Conservation (phyloP, 805 yeast species). For the Saturnispora quitensis region DNA sequence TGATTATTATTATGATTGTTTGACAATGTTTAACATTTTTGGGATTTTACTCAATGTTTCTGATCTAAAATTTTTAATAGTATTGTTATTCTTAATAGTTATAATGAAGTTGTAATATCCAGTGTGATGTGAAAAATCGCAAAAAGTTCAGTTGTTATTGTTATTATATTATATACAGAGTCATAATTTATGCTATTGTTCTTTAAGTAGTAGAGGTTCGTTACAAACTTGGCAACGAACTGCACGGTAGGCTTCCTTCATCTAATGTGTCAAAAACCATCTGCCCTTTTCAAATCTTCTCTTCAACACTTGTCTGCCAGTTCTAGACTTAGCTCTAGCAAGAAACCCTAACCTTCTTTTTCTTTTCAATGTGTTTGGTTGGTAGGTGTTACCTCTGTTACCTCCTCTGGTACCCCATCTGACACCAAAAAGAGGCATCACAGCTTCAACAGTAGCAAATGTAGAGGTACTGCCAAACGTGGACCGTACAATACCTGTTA, state of each 20-base stretch:
- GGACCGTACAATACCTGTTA: neutral
- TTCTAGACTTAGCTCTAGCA: conserved; percentile 64
- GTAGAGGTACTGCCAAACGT: neutral
- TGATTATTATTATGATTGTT: too few relatives aligned
- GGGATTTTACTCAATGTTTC: too few relatives aligned
- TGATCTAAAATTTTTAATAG: too few relatives aligned
- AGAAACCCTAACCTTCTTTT: conserved; percentile 87
- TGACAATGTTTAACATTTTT: too few relatives aligned
- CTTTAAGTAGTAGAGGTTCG: neutral
- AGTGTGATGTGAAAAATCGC: too few relatives aligned
- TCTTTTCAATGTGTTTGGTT: conserved; percentile 84
- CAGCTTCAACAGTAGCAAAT: neutral
- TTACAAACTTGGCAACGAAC: neutral
- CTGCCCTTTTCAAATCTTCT: conserved; percentile 84
- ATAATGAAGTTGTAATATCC: too few relatives aligned
- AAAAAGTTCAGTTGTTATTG: neutral
- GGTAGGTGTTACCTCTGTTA: conserved; percentile 89
- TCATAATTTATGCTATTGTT: neutral
- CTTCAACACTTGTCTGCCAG: conserved; percentile 70
- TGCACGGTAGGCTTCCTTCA: neutral
- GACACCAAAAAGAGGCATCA: conserved; percentile 8
- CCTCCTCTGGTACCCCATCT: conserved; percentile 47
- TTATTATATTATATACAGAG: neutral
- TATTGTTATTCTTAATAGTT: too few relatives aligned
- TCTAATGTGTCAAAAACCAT: conserved; percentile 79